Percentiles rank a stretch among this genome's conserved stretches.
These are phyloP conservation scores for Penicillium paneum DNA, from an alignment of 2,329 filamentous ascomycete genomes.

Conservation along the genomic window DNA sequence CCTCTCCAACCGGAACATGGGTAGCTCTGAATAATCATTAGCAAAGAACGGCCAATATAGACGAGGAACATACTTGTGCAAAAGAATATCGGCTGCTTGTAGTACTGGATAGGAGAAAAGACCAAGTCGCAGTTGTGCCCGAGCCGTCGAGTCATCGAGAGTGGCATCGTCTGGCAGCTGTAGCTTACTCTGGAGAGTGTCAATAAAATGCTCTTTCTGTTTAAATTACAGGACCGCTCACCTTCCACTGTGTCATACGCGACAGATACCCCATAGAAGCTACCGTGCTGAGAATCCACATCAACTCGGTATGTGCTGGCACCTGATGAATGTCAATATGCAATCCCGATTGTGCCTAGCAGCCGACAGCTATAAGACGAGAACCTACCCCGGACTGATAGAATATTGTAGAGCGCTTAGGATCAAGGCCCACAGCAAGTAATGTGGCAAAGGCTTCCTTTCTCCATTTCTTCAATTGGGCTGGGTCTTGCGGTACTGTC, in stretches of 20 bases:
- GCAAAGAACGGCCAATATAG: not conserved
- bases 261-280: slow-evolving; percentile 91
- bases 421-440: slow-evolving; percentile 78
- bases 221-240: slow-evolving; percentile 33
- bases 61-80: slow-evolving; percentile 61
- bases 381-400: slow-evolving; percentile 69
- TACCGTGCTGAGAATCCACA: slow-evolving; percentile 94
- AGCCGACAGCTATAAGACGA: not conserved
- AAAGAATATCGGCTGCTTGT: slow-evolving; percentile 88
- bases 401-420: slow-evolving; percentile 73
- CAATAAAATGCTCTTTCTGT: slow-evolving; percentile 3
- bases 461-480: slow-evolving; percentile 61
- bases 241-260: slow-evolving; percentile 99
- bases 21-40: slow-evolving; percentile 63
- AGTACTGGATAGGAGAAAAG: slow-evolving; percentile 95
- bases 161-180: slow-evolving; percentile 58
- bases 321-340: slow-evolving; percentile 49
- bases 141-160: slow-evolving; percentile 56
- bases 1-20: slow-evolving; percentile 94
- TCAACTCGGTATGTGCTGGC: slow-evolving; percentile 77
- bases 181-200: slow-evolving; percentile 64
- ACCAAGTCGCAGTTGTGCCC: slow-evolving; percentile 72
- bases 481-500: slow-evolving; percentile 68
- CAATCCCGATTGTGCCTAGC: not conserved
- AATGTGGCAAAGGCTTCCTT: slow-evolving; percentile 75